Base-by-base conservation (phyloP, 2,329 filamentous ascomycete genomes). In the Neopestalotiopsis sp. region DNA sequence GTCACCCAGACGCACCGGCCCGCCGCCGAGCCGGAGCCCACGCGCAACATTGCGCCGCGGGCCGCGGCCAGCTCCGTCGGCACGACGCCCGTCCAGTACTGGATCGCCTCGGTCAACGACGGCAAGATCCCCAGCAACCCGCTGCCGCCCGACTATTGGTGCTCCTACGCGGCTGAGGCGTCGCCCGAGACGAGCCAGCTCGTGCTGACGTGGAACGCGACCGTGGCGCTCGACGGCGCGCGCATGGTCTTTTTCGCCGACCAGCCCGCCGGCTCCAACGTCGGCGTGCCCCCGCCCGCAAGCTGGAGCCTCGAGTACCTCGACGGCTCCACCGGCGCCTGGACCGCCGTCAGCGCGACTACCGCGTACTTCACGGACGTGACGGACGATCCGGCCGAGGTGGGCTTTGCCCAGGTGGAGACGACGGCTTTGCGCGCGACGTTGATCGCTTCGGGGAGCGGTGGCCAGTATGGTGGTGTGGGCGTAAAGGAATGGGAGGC, bases 141-240 rank as follows among this genome's bases (percentile, higher is more conserved):
- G 4, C 73, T 81, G 7, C 79, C 79, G 45, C 79, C 79, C 2
- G 79, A 81, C 69, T 81, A 81, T 71, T 81, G 79, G 79, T 73
- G 70, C 65, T 80, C 78, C 7, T 81, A 78, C 69, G 73, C 70
- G 17, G 77, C 72, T 4, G 73, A 77, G n/a, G 66, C 62, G 52
- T 79, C 78, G 4, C 79, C 78, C 1, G 67, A 71, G 67, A 71
- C 60, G n/a, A 78, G 71, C 69, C 75, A 72, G 4, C 73, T 81
- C 59, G 77, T 74, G 3, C 77, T 78, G 58, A 75, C 73, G 4
- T 80, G 79, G 78, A 70, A 75, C 34, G 24, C 66, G 2, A 68
- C 75, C 0, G 76, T 79, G 17, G 65, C 73, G 62, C 74, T 81
- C 40, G 75, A 78, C 67, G 77, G 76, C 0, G 72, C 73, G 12